A percentile compares a stretch with the other conserved stretches of the same genome.
Conservation (phyloP, 805 yeast genomes). For the Saturnispora besseyi region DNA sequence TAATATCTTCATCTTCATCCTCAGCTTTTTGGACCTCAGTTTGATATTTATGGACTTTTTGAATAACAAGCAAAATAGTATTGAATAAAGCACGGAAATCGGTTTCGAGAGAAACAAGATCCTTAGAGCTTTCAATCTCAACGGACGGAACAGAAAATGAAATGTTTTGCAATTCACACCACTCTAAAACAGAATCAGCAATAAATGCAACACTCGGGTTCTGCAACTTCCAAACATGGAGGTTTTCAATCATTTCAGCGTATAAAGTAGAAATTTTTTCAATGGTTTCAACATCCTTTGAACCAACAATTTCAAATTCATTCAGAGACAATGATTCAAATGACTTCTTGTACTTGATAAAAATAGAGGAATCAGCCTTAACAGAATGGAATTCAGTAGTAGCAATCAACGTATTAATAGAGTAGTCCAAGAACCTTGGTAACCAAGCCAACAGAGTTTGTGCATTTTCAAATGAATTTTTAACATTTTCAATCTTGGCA, state of each 20-base stretch:
- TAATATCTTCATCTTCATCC: slow-evolving; percentile 33
- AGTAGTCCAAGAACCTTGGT: slow-evolving; percentile 32
- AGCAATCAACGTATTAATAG: slow-evolving; percentile 15
- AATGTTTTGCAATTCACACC: slow-evolving; percentile 31
- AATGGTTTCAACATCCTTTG: slow-evolving; percentile 14
- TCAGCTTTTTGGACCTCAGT: slow-evolving; percentile 3
- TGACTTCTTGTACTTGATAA: slow-evolving; percentile 21
- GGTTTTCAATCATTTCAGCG: slow-evolving; percentile 18
- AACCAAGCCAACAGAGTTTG: slow-evolving; percentile 22
- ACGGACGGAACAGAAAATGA: slow-evolving; percentile 10
- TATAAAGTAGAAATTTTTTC: slow-evolving; percentile 19
- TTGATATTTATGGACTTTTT: slow-evolving; percentile 40
- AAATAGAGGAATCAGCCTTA: slow-evolving; percentile 12
- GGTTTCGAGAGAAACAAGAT: slow-evolving; percentile 34
- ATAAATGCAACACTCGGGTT: slow-evolving; percentile 35
- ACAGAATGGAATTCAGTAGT: slow-evolving; percentile 8
- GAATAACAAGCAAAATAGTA: slow-evolving; percentile 59
- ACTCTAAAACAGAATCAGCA: slow-evolving; percentile 37
- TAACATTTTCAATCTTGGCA: neutral
- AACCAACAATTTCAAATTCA: slow-evolving; percentile 11
- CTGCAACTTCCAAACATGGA: slow-evolving; percentile 30
- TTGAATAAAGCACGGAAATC: slow-evolving; percentile 44
- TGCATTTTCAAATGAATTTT: slow-evolving; percentile 1
- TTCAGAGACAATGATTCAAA: slow-evolving; percentile 12
- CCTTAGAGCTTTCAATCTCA: slow-evolving; percentile 24